Percentiles rank a stretch among this genome's conserved stretches.
phyloP scores from a whole-genome alignment of 257 asterid genomes.

The Schizonepeta tenuifolia region DNA sequence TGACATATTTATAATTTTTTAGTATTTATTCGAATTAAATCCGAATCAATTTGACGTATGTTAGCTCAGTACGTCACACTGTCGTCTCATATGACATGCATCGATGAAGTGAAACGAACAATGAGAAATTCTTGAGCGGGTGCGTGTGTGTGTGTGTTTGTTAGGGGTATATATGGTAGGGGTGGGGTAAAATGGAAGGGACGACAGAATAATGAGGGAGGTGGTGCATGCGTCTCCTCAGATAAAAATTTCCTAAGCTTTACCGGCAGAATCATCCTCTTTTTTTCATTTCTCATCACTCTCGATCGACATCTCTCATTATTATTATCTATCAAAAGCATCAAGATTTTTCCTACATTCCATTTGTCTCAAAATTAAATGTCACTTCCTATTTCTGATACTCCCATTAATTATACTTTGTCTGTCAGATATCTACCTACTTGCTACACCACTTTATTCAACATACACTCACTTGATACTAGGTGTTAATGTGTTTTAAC shows the following conservation, averaged over 20 bases:
- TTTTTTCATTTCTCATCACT: constrained; percentile 31
- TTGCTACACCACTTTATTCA: no score
- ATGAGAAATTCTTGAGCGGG: no score
- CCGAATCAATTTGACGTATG: no score
- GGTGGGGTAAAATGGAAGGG: constrained; percentile 51
- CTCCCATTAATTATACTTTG: constrained; percentile 19
- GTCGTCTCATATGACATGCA: neutral
- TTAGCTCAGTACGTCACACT: no score
- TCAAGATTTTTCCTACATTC: constrained; percentile 30
- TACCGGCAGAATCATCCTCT: constrained; percentile 38
- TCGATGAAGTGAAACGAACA: neutral
- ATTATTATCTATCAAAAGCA: constrained; percentile 25
- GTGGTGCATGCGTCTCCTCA: constrained; percentile 58
- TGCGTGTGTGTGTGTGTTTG: no score
- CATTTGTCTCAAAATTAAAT: constrained; percentile 23
- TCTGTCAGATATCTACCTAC: no score
- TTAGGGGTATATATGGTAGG: neutral
- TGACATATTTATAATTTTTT: neutral
- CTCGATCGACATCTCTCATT: constrained; percentile 16
- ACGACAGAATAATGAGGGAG: constrained; percentile 54
- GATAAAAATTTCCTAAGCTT: constrained; percentile 25
- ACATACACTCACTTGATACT: no score
- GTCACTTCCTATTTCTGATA: constrained; percentile 8
- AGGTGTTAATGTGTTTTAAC: no score
- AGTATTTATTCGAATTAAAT: no score